Percentiles rank a stretch among this genome's conserved stretches.
Evolutionary conservation across 2,329 filamentous ascomycete species (phyloP).

Genomic region (Trichoderma lentiforme): DNA sequence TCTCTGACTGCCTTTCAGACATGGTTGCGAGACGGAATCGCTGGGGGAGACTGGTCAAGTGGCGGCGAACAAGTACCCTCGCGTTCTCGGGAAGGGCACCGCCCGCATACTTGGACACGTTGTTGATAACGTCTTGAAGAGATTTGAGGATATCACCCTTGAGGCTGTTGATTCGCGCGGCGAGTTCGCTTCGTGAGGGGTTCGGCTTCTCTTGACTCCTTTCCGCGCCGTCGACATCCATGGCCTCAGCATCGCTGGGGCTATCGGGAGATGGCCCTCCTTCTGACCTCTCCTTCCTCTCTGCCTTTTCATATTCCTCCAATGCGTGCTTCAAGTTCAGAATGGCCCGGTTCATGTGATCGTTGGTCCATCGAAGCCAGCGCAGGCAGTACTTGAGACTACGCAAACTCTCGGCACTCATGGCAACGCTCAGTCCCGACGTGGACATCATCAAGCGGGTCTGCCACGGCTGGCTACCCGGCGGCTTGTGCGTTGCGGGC

Average conservation of each 20-base stretch:
- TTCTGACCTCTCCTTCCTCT: conserved; percentile 14
- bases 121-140: conserved; percentile 76
- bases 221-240: conserved; percentile 11
- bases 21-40: conserved; percentile 73
- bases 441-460: conserved; percentile 85
- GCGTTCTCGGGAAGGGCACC: conserved; percentile 89
- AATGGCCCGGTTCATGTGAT: conserved; percentile 73
- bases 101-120: conserved; percentile 87
- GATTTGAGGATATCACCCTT: conserved; percentile 72
- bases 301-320: conserved; percentile 68
- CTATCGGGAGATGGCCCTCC: conserved; percentile 2
- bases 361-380: conserved; percentile 78
- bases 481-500: conserved; percentile 31
- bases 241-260: not conserved
- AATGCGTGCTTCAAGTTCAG: conserved; percentile 69
- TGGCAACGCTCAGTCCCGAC: conserved; percentile 83
- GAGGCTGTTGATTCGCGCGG: conserved; percentile 63
- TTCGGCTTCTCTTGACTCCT: conserved; percentile 25
- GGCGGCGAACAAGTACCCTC: conserved; percentile 73
- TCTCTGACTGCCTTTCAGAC: conserved; percentile 29
- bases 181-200: conserved; percentile 43
- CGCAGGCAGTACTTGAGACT: conserved; percentile 81
- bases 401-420: conserved; percentile 82
- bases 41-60: conserved; percentile 80
- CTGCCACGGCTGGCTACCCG: conserved; percentile 59